Conservation (phyloP, 345 rosid species). For the Tarenaya hassleriana region DNA sequence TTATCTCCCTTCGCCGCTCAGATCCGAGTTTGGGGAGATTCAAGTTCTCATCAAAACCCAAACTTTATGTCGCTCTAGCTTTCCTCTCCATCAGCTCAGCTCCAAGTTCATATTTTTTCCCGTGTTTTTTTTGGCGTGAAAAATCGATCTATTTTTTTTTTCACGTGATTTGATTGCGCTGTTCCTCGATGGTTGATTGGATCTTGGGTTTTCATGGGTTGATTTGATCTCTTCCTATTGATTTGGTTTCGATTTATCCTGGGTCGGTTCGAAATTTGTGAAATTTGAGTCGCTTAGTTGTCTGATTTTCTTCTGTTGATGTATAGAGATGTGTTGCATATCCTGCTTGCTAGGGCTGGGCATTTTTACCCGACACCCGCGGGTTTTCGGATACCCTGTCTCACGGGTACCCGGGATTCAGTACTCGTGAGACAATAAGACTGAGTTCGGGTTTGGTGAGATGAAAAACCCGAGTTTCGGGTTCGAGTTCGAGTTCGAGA, state of each 20-base stretch:
- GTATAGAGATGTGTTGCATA: conserved; percentile 19
- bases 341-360: background rate
- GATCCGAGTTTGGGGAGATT: conserved; percentile 45
- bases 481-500: too few species aligned
- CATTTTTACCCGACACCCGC: too few species aligned
- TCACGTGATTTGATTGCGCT: background rate
- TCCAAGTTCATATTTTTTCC: conserved; percentile 19
- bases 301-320: too few species aligned
- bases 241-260: background rate
- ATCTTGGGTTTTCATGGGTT: background rate
- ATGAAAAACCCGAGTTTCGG: too few species aligned
- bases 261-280: background rate
- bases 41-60: conserved; percentile 21
- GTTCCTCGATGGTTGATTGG: background rate
- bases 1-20: conserved; percentile 16
- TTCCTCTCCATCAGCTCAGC: conserved; percentile 11
- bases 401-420: too few species aligned
- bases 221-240: too few species aligned
- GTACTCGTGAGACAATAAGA: too few species aligned
- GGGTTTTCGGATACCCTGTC: too few species aligned
- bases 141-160: background rate
- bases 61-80: conserved; percentile 7
- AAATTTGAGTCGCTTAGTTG: conserved; percentile 4
- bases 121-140: background rate
- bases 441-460: too few species aligned